phyloP scores from a whole-genome alignment of 495 filamentous ascomycete species.

The Trichoderma reesei region DNA sequence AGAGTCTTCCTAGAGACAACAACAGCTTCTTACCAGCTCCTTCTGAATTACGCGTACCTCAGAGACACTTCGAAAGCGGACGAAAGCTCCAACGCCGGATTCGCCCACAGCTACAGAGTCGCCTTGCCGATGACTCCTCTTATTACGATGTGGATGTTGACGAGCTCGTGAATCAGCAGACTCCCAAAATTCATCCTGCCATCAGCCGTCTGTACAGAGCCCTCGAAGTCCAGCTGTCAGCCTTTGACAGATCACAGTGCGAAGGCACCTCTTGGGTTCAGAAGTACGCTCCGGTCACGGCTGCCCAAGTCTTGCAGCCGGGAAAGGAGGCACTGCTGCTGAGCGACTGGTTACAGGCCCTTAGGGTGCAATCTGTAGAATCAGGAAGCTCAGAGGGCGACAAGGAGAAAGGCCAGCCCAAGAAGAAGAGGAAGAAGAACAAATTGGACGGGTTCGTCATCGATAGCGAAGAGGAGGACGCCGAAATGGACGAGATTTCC shows the following conservation, averaged over 20 bases:
- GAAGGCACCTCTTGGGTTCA: conserved; percentile 68
- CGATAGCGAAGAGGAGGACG: conserved; percentile 69
- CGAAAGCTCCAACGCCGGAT: conserved; percentile 35
- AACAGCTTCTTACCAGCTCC: conserved; percentile 25
- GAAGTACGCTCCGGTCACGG: conserved; percentile 71
- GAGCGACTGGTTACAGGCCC: conserved; percentile 71
- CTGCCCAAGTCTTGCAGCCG: conserved; percentile 65
- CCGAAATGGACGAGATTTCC: conserved; percentile 63
- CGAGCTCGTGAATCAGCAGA: conserved; percentile 10
- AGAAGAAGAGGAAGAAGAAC: conserved; percentile 62
- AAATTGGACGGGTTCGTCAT: conserved; percentile 79
- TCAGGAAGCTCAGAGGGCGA: conserved; percentile 44
- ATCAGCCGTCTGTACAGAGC: conserved; percentile 50
- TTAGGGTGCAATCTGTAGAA: conserved; percentile 66
- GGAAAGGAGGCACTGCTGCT: conserved; percentile 63
- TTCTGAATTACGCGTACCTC: conserved; percentile 35
- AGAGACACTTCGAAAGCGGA: conserved; percentile 40
- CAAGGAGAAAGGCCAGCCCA: conserved; percentile 33
- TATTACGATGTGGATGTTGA: conserved; percentile 11
- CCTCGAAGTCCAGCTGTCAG: conserved; percentile 51
- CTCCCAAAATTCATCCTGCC: conserved; percentile 39
- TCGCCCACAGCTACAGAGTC: conserved; percentile 22
- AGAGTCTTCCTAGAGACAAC: conserved; percentile 26
- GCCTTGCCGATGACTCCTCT: background rate
- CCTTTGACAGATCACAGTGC: conserved; percentile 72